Evolutionary conservation across 2,329 filamentous ascomycete genomes (phyloP), one percentile per base, ranked within the genome.

Genomic region (Trichoderma arundinaceum): DNA sequence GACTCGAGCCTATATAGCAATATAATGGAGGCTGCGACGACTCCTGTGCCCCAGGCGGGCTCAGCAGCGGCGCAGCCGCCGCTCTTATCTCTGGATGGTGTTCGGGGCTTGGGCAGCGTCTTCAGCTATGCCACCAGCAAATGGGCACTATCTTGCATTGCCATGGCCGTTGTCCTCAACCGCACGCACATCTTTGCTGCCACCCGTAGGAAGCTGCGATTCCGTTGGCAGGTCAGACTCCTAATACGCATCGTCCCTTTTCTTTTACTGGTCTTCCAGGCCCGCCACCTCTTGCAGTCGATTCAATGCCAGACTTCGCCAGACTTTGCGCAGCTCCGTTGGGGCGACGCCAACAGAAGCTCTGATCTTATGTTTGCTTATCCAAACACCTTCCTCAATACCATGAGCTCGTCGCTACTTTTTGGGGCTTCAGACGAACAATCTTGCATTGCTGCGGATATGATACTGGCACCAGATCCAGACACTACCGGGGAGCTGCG

Each of bases 161-260:
- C 89, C 43, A 91, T 94, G 83, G 92, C 92, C 22, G 86, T 98
- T 66, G 80, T 97, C 66, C 82, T 98, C 28, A 98, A 98, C 75
- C 88, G 95, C 65, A 96, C 95, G 7, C 90, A 94, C 66, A 95
- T 98, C 71, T 98, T 97, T 77, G 94, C 93, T 48, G 94, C 94
- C 0, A 94, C 92, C 13, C 85, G 95, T 68, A 86, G 94, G 61
- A 88, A 91, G 61, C 82, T 97, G n/a, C 85, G 86, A 9, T 82
- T 98, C 2, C 85, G 85, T 64, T 94, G 92, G 88, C 85, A 88
- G 41, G 80, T 89, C 59, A 88, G 92, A 49, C 77, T 96, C 4
- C 76, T 88, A 7, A 77, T 97, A 13, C 90, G 94, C 59, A 79
- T 90, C 38, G 74, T 89, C 3, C 92, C 93, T 0, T 89, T 96